These are phyloP conservation scores for Eucommia ulmoides DNA, from an alignment of 257 asterid species.

Conservation along the genomic window DNA sequence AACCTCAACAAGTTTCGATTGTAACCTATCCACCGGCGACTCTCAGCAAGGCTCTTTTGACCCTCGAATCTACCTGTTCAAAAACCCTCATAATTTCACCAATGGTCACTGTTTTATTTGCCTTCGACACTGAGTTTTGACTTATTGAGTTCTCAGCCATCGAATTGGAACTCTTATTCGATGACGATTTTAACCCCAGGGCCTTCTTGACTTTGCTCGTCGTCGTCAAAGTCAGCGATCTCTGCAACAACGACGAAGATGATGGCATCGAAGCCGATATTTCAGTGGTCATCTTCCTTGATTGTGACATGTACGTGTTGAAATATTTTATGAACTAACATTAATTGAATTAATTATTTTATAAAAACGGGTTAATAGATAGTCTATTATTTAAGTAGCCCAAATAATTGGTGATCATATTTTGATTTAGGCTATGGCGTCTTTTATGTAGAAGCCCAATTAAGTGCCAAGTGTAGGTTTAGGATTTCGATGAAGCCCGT, in stretches of 20 bases:
- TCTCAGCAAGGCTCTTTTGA: constrained; percentile 66
- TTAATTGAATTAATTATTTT: too few species aligned
- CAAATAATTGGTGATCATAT: too few species aligned
- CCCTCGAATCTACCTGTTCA: constrained; percentile 70
- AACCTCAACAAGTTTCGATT: too few species aligned
- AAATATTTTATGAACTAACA: too few species aligned
- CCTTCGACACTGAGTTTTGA: constrained; percentile 8
- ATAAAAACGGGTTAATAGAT: too few species aligned
- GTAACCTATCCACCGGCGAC: constrained; percentile 83
- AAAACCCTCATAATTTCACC: constrained; percentile 72
- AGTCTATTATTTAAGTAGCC: too few species aligned
- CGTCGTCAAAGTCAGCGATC: constrained; percentile 25
- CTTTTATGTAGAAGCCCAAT: too few species aligned
- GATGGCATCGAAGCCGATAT: constrained; percentile 18
- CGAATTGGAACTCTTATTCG: constrained; percentile 23
- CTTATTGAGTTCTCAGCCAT: constrained; percentile 5
- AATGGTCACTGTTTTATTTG: constrained; percentile 20
- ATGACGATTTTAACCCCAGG: constrained; percentile 51
- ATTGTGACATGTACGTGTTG: constrained; percentile 61
- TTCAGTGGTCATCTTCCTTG: constrained; percentile 13
- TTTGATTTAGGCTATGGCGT: too few species aligned
- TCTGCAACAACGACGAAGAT: constrained; percentile 25
- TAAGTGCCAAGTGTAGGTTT: too few species aligned
- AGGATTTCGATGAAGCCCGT: too few species aligned
- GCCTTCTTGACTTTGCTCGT: constrained; percentile 71